Conservation (phyloP, 176 grass and related monocot genomes). For the Carex pumila region DNA sequence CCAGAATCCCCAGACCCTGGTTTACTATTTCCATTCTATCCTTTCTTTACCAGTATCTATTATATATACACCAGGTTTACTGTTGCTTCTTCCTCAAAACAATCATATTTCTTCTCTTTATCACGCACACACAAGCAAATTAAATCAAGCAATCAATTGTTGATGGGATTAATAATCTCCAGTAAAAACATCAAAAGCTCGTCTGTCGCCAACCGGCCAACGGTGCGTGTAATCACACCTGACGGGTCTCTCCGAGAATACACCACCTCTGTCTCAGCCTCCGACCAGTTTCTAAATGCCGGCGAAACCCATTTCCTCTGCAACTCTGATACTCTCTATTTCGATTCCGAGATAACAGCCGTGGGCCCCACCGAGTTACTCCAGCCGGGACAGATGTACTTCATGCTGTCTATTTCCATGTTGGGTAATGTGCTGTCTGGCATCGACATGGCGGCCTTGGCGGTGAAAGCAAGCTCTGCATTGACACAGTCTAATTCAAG, state of each 20-base stretch:
- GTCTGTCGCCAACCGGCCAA: neutral
- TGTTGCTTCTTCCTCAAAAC: neutral
- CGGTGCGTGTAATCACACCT: constrained; percentile 26
- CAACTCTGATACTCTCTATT: constrained; percentile 59
- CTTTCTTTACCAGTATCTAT: neutral
- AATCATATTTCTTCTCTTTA: neutral
- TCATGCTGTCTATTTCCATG: constrained; percentile 34
- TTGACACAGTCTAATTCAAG: neutral
- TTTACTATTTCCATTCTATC: neutral
- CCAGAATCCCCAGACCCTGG: neutral
- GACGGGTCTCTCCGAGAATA: constrained; percentile 55
- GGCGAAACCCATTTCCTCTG: constrained; percentile 30
- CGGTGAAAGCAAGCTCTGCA: constrained; percentile 42
- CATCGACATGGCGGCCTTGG: constrained; percentile 44
- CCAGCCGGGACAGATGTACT: constrained; percentile 39
- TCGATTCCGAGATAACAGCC: constrained; percentile 24
- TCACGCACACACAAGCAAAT: neutral
- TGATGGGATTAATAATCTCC: constrained; percentile 49
- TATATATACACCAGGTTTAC: neutral
- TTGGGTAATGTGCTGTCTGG: constrained; percentile 17
- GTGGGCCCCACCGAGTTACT: constrained; percentile 25
- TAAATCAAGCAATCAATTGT: constrained; percentile 17
- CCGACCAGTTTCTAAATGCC: constrained; percentile 18
- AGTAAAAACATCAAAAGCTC: constrained; percentile 6
- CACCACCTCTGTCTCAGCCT: neutral